A percentile compares a stretch with the other conserved stretches of the same genome.
Evolutionary conservation across 2,329 filamentous ascomycete genomes (phyloP).

Genomic region (Sporothrix sp.): DNA sequence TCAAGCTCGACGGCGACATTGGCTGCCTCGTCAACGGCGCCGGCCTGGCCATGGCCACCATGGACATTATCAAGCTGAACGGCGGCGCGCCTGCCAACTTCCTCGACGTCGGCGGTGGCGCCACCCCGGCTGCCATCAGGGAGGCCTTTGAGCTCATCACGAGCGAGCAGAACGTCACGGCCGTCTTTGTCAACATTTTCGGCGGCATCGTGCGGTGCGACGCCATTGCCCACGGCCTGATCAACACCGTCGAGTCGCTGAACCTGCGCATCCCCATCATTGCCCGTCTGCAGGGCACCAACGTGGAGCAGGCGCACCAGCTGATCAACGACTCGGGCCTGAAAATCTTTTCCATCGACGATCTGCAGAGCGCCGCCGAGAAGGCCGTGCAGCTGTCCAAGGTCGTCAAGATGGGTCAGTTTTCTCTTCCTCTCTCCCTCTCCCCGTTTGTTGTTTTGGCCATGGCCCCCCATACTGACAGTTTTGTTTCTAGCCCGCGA

Average conservation of each 20-base stretch:
- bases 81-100: conserved; percentile 95
- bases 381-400: conserved; percentile 98
- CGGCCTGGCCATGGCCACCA: conserved; percentile 98
- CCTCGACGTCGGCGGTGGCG: conserved; percentile 95
- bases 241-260: conserved; percentile 88
- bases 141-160: conserved; percentile 98
- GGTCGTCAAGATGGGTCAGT: conserved; percentile 93
- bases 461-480: conserved; percentile 5
- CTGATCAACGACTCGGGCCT: conserved; percentile 92
- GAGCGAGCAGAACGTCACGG: conserved; percentile 93
- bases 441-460: neutral
- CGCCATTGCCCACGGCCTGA: conserved; percentile 90
- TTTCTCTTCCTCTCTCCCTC: neutral
- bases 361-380: conserved; percentile 93
- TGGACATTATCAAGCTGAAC: conserved; percentile 99
- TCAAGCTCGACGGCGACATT: conserved; percentile 99
- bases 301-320: conserved; percentile 91
- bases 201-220: conserved; percentile 98
- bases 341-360: conserved; percentile 99
- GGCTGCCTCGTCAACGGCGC: conserved; percentile 98
- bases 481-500: conserved; percentile 56
- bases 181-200: conserved; percentile 99
- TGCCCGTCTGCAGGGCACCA: conserved; percentile 93
- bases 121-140: conserved; percentile 91
- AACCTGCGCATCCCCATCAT: conserved; percentile 96